These are phyloP conservation scores for Immersiella caudata DNA, from an alignment of 495 filamentous ascomycete species.

Conservation along the genomic window DNA sequence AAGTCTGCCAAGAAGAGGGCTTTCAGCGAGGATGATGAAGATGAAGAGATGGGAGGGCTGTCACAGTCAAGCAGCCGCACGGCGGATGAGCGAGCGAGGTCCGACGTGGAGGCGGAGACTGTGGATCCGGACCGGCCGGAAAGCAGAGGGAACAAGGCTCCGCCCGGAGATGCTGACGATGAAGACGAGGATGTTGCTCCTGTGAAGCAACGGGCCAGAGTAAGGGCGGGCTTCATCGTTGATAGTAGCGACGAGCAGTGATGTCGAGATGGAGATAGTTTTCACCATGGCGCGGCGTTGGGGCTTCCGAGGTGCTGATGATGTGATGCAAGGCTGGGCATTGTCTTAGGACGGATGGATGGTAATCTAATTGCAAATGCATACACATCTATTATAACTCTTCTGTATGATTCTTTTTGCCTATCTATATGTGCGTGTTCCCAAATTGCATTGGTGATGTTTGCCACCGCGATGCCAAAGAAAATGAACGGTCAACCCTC, in stretches of 20 bases:
- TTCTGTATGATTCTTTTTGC: background rate
- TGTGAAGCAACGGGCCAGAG: slow-evolving; percentile 40
- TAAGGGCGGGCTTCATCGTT: slow-evolving; percentile 55
- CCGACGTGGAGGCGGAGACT: slow-evolving; percentile 27
- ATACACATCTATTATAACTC: background rate
- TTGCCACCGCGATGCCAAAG: background rate
- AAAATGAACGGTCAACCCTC: background rate
- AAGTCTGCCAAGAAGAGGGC: slow-evolving; percentile 34
- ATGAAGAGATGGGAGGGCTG: background rate
- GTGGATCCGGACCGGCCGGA: slow-evolving; percentile 28
- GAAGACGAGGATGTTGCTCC: slow-evolving; percentile 37
- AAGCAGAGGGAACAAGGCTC: slow-evolving; percentile 16
- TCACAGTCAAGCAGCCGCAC: background rate
- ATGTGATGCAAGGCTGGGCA: slow-evolving; percentile 1
- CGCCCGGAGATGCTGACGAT: slow-evolving; percentile 42
- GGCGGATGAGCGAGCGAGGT: background rate
- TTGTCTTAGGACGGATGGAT: background rate
- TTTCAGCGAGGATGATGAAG: slow-evolving; percentile 5
- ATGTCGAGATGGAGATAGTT: background rate
- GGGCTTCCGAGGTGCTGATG: slow-evolving; percentile 5
- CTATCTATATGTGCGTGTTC: background rate
- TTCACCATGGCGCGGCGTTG: slow-evolving; percentile 12
- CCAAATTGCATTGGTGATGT: background rate
- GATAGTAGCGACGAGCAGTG: slow-evolving; percentile 60
- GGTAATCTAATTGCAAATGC: background rate